Evolutionary conservation across 2,329 filamentous ascomycete species (phyloP).

Genomic region (Trichophyton schoenleinii): DNA sequence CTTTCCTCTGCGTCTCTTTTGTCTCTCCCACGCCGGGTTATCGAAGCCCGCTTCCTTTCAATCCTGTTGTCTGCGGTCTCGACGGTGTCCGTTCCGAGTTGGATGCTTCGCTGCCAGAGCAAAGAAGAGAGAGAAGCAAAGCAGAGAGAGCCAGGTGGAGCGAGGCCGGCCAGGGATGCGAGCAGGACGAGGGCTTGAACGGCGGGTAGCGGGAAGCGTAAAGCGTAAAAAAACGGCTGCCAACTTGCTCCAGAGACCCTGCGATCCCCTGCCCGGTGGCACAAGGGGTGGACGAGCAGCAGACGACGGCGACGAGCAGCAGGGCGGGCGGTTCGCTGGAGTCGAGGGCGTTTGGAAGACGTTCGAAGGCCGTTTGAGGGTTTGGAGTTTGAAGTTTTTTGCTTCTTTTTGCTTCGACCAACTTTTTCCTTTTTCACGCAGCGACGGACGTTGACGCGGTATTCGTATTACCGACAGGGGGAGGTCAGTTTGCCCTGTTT

Average conservation of each 20-base stretch:
- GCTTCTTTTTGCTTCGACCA: background rate
- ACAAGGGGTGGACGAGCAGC: background rate
- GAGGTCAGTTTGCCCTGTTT: background rate
- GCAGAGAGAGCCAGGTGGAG: background rate
- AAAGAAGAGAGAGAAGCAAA: background rate
- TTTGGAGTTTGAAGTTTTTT: background rate
- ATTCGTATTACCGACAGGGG: background rate
- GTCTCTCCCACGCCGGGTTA: background rate
- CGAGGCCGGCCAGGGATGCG: background rate
- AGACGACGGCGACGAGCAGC: too few species aligned
- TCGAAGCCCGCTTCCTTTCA: background rate
- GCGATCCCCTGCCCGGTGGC: background rate
- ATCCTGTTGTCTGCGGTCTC: background rate
- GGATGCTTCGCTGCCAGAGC: background rate
- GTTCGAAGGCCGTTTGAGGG: background rate
- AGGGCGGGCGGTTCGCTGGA: background rate
- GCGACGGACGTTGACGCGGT: background rate
- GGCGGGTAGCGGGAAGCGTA: background rate
- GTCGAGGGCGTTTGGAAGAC: background rate
- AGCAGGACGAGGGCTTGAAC: background rate
- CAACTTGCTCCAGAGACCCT: background rate
- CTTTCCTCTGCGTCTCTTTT: background rate
- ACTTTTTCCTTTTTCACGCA: background rate
- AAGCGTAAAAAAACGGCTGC: background rate
- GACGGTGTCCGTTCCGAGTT: background rate